A percentile compares a stretch with the other conserved stretches of the same genome.
phyloP scores from a whole-genome alignment of 2,329 filamentous ascomycete genomes.

The Colletotrichum salicis region DNA sequence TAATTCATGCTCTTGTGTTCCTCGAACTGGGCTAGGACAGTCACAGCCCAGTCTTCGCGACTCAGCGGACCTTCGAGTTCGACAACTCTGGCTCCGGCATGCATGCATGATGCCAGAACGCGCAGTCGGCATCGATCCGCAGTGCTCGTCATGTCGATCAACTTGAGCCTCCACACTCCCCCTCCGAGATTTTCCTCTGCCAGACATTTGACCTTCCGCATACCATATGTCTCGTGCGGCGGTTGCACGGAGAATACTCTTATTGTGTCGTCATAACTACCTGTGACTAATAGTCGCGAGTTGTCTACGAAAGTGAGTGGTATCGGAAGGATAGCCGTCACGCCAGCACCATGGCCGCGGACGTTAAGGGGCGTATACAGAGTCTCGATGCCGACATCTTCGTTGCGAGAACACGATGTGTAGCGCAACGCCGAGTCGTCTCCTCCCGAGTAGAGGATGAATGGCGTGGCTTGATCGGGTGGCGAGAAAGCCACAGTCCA shows the following conservation, averaged over 20 bases:
- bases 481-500: slow-evolving; percentile 76
- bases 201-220: slow-evolving; percentile 61
- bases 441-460: slow-evolving; percentile 74
- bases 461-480: slow-evolving; percentile 34
- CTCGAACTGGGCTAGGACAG: slow-evolving; percentile 77
- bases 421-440: slow-evolving; percentile 76
- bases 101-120: slow-evolving; percentile 93
- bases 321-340: slow-evolving; percentile 86
- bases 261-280: slow-evolving; percentile 90
- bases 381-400: not conserved
- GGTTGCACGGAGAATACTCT: slow-evolving; percentile 70
- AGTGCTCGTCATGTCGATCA: slow-evolving; percentile 54
- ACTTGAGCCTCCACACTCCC: slow-evolving; percentile 87
- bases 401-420: slow-evolving; percentile 45
- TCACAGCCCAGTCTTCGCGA: slow-evolving; percentile 66
- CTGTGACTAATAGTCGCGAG: slow-evolving; percentile 76
- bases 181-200: slow-evolving; percentile 76
- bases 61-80: slow-evolving; percentile 51
- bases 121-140: slow-evolving; percentile 45
- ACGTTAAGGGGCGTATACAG: slow-evolving; percentile 40
- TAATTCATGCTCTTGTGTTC: slow-evolving; percentile 97
- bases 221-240: slow-evolving; percentile 51
- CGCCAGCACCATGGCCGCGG: slow-evolving; percentile 76
- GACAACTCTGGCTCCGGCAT: slow-evolving; percentile 81
- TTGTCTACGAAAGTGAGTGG: slow-evolving; percentile 51